Conservation (phyloP, 2,329 filamentous ascomycete species). For the Aureobasidium sp. region DNA sequence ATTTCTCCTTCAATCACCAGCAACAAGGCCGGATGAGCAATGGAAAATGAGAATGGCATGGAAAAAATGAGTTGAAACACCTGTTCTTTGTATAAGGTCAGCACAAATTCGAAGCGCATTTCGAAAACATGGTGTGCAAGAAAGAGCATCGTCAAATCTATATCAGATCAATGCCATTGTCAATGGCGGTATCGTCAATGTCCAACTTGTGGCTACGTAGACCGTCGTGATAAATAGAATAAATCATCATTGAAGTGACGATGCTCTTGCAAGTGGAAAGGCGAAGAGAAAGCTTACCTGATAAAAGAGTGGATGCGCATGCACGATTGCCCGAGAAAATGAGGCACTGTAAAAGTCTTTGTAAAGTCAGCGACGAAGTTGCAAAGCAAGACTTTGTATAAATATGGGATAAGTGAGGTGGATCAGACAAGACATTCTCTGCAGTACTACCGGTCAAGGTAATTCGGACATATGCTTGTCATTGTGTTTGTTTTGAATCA, state of each 20-base stretch:
- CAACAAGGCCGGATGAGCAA: neutral
- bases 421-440: slow-evolving; percentile 25
- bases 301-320: neutral
- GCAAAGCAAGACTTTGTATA: slow-evolving; percentile 24
- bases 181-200: slow-evolving; percentile 35
- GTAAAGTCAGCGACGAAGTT: slow-evolving; percentile 19
- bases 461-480: slow-evolving; percentile 38
- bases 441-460: slow-evolving; percentile 31
- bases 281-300: slow-evolving; percentile 13
- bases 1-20: slow-evolving; percentile 1
- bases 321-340: neutral
- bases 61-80: neutral
- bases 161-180: slow-evolving; percentile 25
- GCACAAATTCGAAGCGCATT: neutral
- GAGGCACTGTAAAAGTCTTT: neutral
- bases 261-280: neutral
- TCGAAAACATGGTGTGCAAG: neutral
- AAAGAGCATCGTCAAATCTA: neutral
- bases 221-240: slow-evolving; percentile 35
- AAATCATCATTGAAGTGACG: slow-evolving; percentile 28
- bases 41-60: neutral
- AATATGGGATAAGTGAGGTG: neutral
- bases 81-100: neutral
- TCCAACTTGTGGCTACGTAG: slow-evolving; percentile 33
- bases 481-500: slow-evolving; percentile 28